Evolutionary conservation across 2,329 filamentous ascomycete genomes (phyloP).

Genomic region (Pseudogymnoascus sp.): DNA sequence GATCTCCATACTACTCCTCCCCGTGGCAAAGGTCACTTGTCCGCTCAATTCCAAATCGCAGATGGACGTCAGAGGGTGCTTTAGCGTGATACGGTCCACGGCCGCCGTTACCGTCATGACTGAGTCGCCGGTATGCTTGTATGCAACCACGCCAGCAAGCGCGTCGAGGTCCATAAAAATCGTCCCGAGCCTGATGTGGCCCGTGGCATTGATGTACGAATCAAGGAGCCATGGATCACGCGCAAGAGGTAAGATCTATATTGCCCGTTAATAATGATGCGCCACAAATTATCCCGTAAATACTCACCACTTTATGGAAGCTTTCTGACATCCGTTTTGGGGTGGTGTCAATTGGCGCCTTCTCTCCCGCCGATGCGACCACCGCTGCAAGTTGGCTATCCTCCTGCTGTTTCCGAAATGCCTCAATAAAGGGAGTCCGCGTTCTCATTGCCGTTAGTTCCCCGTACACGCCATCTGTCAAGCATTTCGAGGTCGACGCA

Average conservation of each 20-base stretch:
- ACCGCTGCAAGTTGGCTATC: slow-evolving; percentile 13
- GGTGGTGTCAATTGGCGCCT: slow-evolving; percentile 40
- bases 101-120: slow-evolving; percentile 33
- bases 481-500: slow-evolving; percentile 14
- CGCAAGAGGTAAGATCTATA: slow-evolving; percentile 52
- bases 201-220: slow-evolving; percentile 60
- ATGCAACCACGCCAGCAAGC: slow-evolving; percentile 59
- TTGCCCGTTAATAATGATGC: slow-evolving; percentile 9
- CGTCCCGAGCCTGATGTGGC: slow-evolving; percentile 47
- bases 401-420: slow-evolving; percentile 44
- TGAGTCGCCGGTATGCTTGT: slow-evolving; percentile 59
- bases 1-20: slow-evolving; percentile 61
- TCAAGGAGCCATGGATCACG: slow-evolving; percentile 64
- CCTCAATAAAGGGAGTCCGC: slow-evolving; percentile 61
- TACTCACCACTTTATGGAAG: slow-evolving; percentile 52
- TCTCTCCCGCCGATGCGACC: slow-evolving; percentile 11
- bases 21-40: slow-evolving; percentile 50
- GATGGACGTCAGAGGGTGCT: slow-evolving; percentile 57
- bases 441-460: slow-evolving; percentile 51
- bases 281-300: not conserved
- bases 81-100: slow-evolving; percentile 37
- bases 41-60: slow-evolving; percentile 59
- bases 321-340: slow-evolving; percentile 61
- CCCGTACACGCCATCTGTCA: slow-evolving; percentile 48
- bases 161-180: slow-evolving; percentile 65